Conservation (phyloP, 164 flowering plant genomes). For the Platanus orientalis region DNA sequence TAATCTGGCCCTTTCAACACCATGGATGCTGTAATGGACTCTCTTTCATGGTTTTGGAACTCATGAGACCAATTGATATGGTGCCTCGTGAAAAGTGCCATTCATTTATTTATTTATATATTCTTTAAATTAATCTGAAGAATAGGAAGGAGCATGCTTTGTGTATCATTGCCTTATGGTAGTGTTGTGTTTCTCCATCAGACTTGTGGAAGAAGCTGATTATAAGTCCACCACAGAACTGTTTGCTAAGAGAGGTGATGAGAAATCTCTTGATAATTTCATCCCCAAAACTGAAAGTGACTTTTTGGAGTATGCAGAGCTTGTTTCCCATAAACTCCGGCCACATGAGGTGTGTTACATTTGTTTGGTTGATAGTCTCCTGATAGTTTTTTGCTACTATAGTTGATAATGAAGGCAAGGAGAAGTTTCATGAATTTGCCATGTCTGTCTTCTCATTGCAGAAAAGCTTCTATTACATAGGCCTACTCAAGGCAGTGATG, state of each 20-base stretch:
- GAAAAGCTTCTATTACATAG: conserved; percentile 92
- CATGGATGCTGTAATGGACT: too few relatives aligned
- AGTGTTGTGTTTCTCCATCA: conserved; percentile 22
- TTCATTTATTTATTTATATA: too few relatives aligned
- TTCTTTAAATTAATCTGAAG: too few relatives aligned
- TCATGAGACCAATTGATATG: too few relatives aligned
- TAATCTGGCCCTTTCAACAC: too few relatives aligned
- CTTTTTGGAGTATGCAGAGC: conserved; percentile 86
- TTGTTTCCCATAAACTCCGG: conserved; percentile 67
- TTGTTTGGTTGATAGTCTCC: background rate
- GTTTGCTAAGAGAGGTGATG: conserved; percentile 63
- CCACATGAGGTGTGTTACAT: conserved; percentile 60
- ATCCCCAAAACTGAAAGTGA: conserved; percentile 92
- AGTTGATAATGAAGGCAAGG: background rate
- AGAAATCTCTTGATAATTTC: conserved; percentile 71
- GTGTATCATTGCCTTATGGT: too few relatives aligned
- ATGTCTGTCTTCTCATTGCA: conserved; percentile 23
- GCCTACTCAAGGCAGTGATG: conserved; percentile 81
- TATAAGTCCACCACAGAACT: conserved; percentile 73
- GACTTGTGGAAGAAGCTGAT: conserved; percentile 96
- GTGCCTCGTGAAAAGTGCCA: too few relatives aligned
- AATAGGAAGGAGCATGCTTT: too few relatives aligned
- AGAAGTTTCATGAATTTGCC: background rate
- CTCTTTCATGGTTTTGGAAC: too few relatives aligned
- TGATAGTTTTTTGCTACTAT: background rate